Base-by-base conservation (phyloP, 2,329 filamentous ascomycete genomes). In the Colletotrichum abscissum region DNA sequence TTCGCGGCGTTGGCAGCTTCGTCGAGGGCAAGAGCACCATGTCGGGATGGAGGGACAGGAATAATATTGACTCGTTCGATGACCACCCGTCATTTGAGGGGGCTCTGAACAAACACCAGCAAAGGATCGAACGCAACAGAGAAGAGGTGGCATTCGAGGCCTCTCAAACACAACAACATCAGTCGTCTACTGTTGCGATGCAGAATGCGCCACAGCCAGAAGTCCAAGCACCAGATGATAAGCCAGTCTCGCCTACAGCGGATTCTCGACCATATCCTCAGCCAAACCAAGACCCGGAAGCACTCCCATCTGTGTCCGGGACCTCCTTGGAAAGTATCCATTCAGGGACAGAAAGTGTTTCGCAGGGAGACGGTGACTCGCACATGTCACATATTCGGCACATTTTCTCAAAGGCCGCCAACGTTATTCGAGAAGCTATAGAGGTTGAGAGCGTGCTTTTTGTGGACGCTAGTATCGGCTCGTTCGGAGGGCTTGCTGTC, bases 361-460 rank as follows among this genome's bases (percentile, higher is more conserved):
- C 26, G 4, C 28, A 16, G 0, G 4, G 16, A 1, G 24, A 19
- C 5, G 33, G 12, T 0, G 49, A 35, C 1, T 11, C 19, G 5
- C 33, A 55, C 38, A 11, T 24, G 9, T 3, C n/a, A 11, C 38
- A 19, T 74, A 78, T 72, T 75, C 78, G 1, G 55, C 26, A 77
- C 2, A 75, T 86, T 4, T 86, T 87, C 64, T 82, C 82, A 0
- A 86, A 84, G 26, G 87, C 86, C 7, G 82, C 86, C 9, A 82
- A 82, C 33, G 78, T 87, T 3, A 79, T 88, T 7, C 78, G 83
- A 1, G 79, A 86, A 33, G 82, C 84, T 0, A 78, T 87, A 3
- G 82, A 84, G 14, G 79, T 83, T 0, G 74, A 76, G 24, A 74
- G 73, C 4, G 60, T 66, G 1, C 5, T 76, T 0, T 76, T 76